phyloP scores from a whole-genome alignment of 1,284 basidiomycete species.

The Blastosporella zonata region DNA sequence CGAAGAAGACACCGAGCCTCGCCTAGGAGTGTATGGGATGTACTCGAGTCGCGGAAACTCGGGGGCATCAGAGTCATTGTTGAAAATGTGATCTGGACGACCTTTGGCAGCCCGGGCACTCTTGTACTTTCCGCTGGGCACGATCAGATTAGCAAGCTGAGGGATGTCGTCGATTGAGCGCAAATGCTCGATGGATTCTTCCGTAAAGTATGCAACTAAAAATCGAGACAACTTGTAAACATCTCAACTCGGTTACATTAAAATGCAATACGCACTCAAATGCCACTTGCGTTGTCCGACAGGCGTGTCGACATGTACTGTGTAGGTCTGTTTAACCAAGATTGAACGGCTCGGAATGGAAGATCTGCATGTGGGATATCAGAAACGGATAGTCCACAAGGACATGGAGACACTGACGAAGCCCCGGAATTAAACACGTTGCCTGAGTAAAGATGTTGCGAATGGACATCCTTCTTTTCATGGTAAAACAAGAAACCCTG shows the following conservation, averaged over 20 bases:
- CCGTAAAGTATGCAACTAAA: constrained; percentile 73
- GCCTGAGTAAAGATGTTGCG: constrained; percentile 45
- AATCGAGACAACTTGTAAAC: constrained; percentile 1
- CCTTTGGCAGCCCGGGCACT: constrained; percentile 64
- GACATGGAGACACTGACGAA: constrained; percentile 25
- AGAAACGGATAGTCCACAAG: not conserved
- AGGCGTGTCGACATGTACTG: constrained; percentile 65
- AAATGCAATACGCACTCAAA: constrained; percentile 51
- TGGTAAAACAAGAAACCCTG: constrained; percentile 81
- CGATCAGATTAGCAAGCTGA: constrained; percentile 49
- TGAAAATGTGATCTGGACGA: constrained; percentile 46
- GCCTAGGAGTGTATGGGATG: constrained; percentile 36
- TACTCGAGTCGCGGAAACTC: constrained; percentile 41
- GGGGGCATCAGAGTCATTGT: constrained; percentile 35
- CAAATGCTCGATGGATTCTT: constrained; percentile 58
- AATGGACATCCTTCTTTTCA: constrained; percentile 54
- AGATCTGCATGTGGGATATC: constrained; percentile 21
- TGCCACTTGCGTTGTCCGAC: constrained; percentile 76
- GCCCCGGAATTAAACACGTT: constrained; percentile 38
- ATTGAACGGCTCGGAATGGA: constrained; percentile 33
- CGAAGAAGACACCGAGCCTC: constrained; percentile 25
- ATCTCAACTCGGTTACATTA: not conserved
- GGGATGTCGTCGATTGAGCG: constrained; percentile 62
- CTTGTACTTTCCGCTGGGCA: constrained; percentile 66
- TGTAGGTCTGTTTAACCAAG: constrained; percentile 79